Evolutionary conservation across 108 stramenopile genomes (phyloP), one percentile per base, ranked within the genome.

Genomic region (Cylindrotheca fusiformis): DNA sequence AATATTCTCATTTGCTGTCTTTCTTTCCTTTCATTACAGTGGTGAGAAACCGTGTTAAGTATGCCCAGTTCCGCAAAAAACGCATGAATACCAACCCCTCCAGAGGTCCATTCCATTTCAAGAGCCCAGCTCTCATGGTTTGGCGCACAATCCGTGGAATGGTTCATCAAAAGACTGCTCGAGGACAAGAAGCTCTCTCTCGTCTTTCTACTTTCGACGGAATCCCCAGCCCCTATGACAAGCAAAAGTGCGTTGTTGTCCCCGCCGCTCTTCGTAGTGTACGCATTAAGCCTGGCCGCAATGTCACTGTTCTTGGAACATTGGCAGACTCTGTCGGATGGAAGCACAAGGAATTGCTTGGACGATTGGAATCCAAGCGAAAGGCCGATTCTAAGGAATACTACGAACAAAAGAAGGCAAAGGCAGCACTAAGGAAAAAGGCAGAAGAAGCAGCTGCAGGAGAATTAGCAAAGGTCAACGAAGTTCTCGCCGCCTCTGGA

Each of bases 91-190:
- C 99, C 60, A 99, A 99, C 90, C 99, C 97, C 41, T 14, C 65
- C 23, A 76, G 80, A 72, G 90, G 96, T 50, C 99, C 99, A 29
- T 95, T 94, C 88, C 97, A 99, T 77, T 96, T 95, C 95, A 95
- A 97, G 76, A 66, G 85, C 57, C 99, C 99, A 19, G 90, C 98
- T 48, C 68, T 87, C 25, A 98, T 98, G 83, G 89, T 99, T 49
- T 99, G 95, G 97, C 83, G 99, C 48, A 98, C 97, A 52, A 88
- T 99, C 67, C 97, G 99, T 44, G 99, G 99, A 64, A 99, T 99
- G 99, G 71, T 98, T 46, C 91, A 97, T 52, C 98, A 98, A 70
- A 99, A 97, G 94, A 93, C 97, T 22, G 78, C 79, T 44, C 90
- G 99, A 32, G 99, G 99, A 52, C 85, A 91, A 58, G 91, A 81